Conservation (phyloP, 2,329 filamentous ascomycete genomes). For the Fusarium concolor region DNA sequence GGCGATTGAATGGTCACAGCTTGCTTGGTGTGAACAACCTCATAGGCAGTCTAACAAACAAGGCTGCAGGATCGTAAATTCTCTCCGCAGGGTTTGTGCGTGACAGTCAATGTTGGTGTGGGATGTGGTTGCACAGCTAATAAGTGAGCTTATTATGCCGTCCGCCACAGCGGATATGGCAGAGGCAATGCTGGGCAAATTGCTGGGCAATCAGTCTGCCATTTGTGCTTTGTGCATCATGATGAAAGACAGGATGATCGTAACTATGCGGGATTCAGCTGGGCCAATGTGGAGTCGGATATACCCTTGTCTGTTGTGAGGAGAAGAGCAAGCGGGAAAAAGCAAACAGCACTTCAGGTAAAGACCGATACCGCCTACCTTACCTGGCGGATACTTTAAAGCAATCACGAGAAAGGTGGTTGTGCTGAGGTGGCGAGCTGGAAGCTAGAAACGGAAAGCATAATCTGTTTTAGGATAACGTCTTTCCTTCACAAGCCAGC, state of each 20-base stretch:
- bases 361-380: neutral
- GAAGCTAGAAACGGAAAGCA: slow-evolving; percentile 38
- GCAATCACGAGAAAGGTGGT: slow-evolving; percentile 26
- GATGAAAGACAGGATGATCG: slow-evolving; percentile 16
- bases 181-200: slow-evolving; percentile 22
- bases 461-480: slow-evolving; percentile 34
- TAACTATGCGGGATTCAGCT: slow-evolving; percentile 7
- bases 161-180: slow-evolving; percentile 32
- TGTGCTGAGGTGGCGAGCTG: slow-evolving; percentile 40
- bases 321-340: slow-evolving; percentile 8
- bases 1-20: slow-evolving; percentile 14
- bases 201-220: slow-evolving; percentile 24
- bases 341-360: neutral
- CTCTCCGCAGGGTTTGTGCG: slow-evolving; percentile 11
- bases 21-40: slow-evolving; percentile 28
- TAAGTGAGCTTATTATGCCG: slow-evolving; percentile 34
- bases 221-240: slow-evolving; percentile 32
- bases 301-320: slow-evolving; percentile 10
- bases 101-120: slow-evolving; percentile 24
- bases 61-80: slow-evolving; percentile 28
- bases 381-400: slow-evolving; percentile 4
- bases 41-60: slow-evolving; percentile 18
- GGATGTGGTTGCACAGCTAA: slow-evolving; percentile 34
- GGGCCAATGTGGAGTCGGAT: slow-evolving; percentile 8
- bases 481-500: slow-evolving; percentile 20